Evolutionary conservation across 805 yeast genomes (phyloP), one percentile per base, ranked within the genome.

Genomic region (Sugiyamaella lignohabitans): DNA sequence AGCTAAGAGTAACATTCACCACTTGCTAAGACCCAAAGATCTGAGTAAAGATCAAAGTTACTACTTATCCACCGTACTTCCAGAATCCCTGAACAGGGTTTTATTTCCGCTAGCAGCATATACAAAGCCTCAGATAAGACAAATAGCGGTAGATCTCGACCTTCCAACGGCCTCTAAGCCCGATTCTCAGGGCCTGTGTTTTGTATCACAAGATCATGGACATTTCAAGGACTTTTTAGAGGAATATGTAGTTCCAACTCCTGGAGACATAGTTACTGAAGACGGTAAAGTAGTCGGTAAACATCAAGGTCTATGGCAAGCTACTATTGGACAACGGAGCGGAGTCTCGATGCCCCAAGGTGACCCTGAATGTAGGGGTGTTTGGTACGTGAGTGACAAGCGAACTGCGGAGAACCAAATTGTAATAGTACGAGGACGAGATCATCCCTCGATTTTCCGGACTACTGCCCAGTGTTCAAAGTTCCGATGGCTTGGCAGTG

Each of bases 131-230:
- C 76, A 83, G 54, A 81, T 89, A 1, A 66, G 98, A 23, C 63
- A 71, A 20, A 56, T 85, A 38, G 98, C 98, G 0, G 52, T 62
- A n/a, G 55, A 69, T 1, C 60, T 70, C 30, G 62, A 69, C 0
- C 66, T 87, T 14, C 75, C 78, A 1, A 80, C 84, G 1, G 87
- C 89, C 1, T 60, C 67, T n/a, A 88, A 88, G 57, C 93, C 87
- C 0, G 98, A 93, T 60, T 88, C 97, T 1, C 95, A 86, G 60
- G 98, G 98, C 0, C 71, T 93, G 6, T 93, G 98, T 61, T 93
- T 93, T 70, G 96, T 93, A 5, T 74, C 78, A 34, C 84, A 76
- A 48, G 73, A 78, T 6, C 82, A 78, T 53, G 59, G 65, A 17
- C 76, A 78, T 46, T 87, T 89, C 61, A 70, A 80, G 19, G 75